Percentiles rank a stretch among this genome's conserved stretches.
phyloP scores from a whole-genome alignment of 306 rosid species.

The Prunus dulcis region DNA sequence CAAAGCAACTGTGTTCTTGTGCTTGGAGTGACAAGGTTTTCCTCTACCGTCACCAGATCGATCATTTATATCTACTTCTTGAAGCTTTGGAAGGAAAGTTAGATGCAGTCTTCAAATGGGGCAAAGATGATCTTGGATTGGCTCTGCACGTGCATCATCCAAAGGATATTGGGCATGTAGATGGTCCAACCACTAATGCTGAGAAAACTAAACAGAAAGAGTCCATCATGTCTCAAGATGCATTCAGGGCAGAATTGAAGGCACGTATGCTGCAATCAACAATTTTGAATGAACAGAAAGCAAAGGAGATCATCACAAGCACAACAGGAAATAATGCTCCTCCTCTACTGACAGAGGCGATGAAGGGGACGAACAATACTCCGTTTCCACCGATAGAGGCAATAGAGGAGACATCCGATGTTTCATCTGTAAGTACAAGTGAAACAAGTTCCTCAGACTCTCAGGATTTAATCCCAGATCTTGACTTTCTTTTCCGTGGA shows the following conservation, averaged over 20 bases:
- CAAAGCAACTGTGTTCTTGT: slow-evolving; percentile 77
- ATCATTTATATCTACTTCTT: slow-evolving; percentile 56
- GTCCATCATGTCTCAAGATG: slow-evolving; percentile 2
- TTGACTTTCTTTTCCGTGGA: background rate
- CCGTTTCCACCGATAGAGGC: background rate
- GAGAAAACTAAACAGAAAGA: slow-evolving; percentile 25
- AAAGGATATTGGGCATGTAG: slow-evolving; percentile 23
- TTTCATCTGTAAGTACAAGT: slow-evolving; percentile 42
- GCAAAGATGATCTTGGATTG: slow-evolving; percentile 66
- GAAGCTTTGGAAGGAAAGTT: slow-evolving; percentile 81
- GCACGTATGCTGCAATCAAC: slow-evolving; percentile 33
- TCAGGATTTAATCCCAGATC: background rate
- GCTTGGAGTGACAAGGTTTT: slow-evolving; percentile 53
- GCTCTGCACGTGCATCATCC: slow-evolving; percentile 29
- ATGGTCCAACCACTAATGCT: background rate
- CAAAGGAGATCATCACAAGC: slow-evolving; percentile 19
- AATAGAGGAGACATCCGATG: slow-evolving; percentile 17
- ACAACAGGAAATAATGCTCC: slow-evolving; percentile 7
- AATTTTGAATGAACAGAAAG: slow-evolving; percentile 3
- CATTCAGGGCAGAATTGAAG: slow-evolving; percentile 28
- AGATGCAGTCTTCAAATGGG: slow-evolving; percentile 64
- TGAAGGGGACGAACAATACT: background rate
- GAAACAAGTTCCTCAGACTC: slow-evolving; percentile 50
- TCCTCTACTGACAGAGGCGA: slow-evolving; percentile 6
- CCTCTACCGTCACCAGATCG: slow-evolving; percentile 56